Conservation (phyloP, 1,139 yeast species). For the Geotrichum candidum region DNA sequence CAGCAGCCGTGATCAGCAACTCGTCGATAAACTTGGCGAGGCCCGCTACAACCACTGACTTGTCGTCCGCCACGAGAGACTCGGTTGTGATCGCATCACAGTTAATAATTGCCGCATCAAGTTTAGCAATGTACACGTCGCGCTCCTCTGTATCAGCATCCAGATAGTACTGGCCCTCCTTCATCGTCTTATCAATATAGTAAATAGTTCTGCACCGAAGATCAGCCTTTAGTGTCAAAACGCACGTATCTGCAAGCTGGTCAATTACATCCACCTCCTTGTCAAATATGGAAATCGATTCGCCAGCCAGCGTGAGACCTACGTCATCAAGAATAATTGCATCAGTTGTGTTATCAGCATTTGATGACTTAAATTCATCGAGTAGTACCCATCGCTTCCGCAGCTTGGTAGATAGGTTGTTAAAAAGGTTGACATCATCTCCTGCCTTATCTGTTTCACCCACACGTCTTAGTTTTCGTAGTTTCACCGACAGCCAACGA, state of each 20-base stretch:
- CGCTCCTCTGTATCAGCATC: constrained; percentile 55
- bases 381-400: constrained; percentile 32
- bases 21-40: constrained; percentile 52
- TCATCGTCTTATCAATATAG: constrained; percentile 47
- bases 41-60: constrained; percentile 41
- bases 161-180: constrained; percentile 37
- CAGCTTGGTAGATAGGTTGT: constrained; percentile 15
- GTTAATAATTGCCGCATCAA: constrained; percentile 54
- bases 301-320: constrained; percentile 31
- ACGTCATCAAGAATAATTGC: constrained; percentile 15
- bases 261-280: constrained; percentile 43
- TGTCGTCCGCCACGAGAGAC: constrained; percentile 29
- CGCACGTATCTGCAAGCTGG: constrained; percentile 43
- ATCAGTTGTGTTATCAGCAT: constrained; percentile 14
- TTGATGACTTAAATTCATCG: constrained; percentile 23
- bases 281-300: constrained; percentile 45
- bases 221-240: constrained; percentile 60
- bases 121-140: constrained; percentile 49
- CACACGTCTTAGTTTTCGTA: constrained; percentile 9
- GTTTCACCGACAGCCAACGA: constrained; percentile 14
- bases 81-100: constrained; percentile 41
- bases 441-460: not conserved
- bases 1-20: constrained; percentile 56
- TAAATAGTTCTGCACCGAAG: constrained; percentile 57
- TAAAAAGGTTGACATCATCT: constrained; percentile 1